A percentile compares a stretch with the other conserved stretches of the same genome.
Conservation (phyloP, 202 grass and related monocot species). For the Carex arenaria region DNA sequence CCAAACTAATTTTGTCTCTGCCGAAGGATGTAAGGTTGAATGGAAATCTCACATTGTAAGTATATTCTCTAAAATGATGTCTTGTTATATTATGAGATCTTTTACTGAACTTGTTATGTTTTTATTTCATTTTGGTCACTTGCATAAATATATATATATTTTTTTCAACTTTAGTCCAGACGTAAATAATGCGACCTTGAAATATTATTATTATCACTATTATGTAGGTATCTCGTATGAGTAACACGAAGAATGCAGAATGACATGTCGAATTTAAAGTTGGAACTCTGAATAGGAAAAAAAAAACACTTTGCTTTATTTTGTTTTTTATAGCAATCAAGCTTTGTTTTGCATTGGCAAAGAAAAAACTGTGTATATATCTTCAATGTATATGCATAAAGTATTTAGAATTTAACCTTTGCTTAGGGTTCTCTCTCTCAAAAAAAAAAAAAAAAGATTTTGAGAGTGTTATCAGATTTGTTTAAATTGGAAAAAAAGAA, state of each 20-base stretch:
- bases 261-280: conserved; percentile 7
- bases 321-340: conserved; percentile 5
- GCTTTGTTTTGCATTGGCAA: not conserved
- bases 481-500: not conserved
- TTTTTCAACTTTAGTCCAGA: not conserved
- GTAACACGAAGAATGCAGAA: conserved; percentile 14
- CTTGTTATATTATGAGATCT: not conserved
- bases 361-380: not conserved
- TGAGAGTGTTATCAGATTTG: not conserved
- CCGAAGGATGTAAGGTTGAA: conserved; percentile 48
- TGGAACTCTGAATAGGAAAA: not conserved
- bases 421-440: not conserved
- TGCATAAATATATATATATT: not conserved
- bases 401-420: not conserved
- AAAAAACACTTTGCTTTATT: not conserved
- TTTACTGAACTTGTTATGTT: not conserved
- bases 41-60: conserved; percentile 95
- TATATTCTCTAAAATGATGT: not conserved
- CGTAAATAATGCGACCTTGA: not conserved
- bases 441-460: not conserved
- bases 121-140: not conserved
- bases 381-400: not conserved
- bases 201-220: not conserved
- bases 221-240: conserved; percentile 23
- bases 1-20: conserved; percentile 50